These are phyloP conservation scores for Gossypium schwendimanii DNA, from an alignment of 441 rosid species.

Conservation along the genomic window DNA sequence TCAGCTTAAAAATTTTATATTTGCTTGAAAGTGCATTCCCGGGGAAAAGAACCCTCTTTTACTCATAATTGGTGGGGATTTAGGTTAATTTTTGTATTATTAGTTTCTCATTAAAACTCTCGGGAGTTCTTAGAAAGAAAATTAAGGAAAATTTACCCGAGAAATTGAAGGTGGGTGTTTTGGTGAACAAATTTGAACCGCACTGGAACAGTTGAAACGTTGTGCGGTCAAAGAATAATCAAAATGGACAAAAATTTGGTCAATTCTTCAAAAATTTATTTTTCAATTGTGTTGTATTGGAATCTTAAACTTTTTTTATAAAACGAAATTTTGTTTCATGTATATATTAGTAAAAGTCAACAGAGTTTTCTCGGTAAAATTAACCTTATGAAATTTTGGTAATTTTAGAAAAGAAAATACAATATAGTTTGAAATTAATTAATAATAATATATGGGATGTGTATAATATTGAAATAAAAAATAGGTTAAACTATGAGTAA, in stretches of 20 bases:
- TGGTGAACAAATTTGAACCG: background rate
- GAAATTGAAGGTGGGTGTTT: background rate
- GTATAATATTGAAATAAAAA: no score
- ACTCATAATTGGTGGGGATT: background rate
- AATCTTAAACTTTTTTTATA: no score
- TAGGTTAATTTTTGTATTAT: background rate
- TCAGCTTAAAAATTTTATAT: background rate
- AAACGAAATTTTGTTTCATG: no score
- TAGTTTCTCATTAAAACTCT: background rate
- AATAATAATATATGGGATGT: no score
- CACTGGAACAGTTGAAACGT: background rate
- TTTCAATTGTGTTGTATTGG: no score
- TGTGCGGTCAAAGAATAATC: background rate
- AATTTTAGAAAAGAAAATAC: no score
- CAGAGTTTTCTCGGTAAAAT: background rate
- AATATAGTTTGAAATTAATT: no score
- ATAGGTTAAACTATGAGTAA: no score
- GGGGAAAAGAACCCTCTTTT: background rate
- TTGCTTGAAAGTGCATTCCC: background rate
- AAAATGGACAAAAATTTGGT: background rate
- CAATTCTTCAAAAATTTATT: background rate
- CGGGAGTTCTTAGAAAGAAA: background rate
- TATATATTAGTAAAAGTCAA: background rate
- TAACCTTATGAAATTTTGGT: background rate
- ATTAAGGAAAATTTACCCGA: background rate